phyloP scores from a whole-genome alignment of 495 filamentous ascomycete genomes.

The Penicillium tannophilum region DNA sequence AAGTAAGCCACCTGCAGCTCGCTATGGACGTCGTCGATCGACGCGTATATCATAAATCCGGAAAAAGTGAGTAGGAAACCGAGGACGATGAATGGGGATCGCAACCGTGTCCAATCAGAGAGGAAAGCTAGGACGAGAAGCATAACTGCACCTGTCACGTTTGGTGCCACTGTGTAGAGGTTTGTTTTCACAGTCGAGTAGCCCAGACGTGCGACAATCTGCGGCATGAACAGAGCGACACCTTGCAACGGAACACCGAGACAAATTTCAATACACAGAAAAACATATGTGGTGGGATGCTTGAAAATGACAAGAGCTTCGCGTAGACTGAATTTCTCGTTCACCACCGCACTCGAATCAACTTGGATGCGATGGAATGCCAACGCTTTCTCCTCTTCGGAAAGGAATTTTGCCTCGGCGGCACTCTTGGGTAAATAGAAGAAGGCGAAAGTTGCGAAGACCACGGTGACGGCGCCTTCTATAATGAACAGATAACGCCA shows the following conservation, averaged over 20 bases:
- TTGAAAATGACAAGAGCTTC: conserved; percentile 64
- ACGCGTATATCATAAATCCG: conserved; percentile 70
- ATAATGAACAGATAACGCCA: conserved; percentile 80
- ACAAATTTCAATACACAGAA: conserved; percentile 69
- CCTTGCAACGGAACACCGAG: conserved; percentile 71
- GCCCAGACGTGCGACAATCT: conserved; percentile 65
- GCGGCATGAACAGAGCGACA: conserved; percentile 68
- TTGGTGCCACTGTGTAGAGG: conserved; percentile 73
- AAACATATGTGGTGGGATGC: conserved; percentile 58
- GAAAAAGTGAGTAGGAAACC: conserved; percentile 71
- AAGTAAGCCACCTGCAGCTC: conserved; percentile 68
- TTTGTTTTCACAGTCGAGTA: conserved; percentile 69
- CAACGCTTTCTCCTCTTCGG: conserved; percentile 60
- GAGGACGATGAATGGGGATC: conserved; percentile 71
- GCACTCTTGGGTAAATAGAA: conserved; percentile 67
- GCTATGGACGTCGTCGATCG: conserved; percentile 54
- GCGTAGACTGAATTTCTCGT: conserved; percentile 65
- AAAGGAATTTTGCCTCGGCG: conserved; percentile 62
- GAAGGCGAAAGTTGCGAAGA: conserved; percentile 64
- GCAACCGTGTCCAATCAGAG: conserved; percentile 60
- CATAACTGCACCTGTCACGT: conserved; percentile 64
- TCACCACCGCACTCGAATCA: conserved; percentile 68
- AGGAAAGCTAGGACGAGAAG: conserved; percentile 66
- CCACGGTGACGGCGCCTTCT: conserved; percentile 64
- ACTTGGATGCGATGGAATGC: conserved; percentile 71